A percentile compares a stretch with the other conserved stretches of the same genome.
Evolutionary conservation across 1,284 basidiomycete genomes (phyloP).

Genomic region (Irpex lacteus): DNA sequence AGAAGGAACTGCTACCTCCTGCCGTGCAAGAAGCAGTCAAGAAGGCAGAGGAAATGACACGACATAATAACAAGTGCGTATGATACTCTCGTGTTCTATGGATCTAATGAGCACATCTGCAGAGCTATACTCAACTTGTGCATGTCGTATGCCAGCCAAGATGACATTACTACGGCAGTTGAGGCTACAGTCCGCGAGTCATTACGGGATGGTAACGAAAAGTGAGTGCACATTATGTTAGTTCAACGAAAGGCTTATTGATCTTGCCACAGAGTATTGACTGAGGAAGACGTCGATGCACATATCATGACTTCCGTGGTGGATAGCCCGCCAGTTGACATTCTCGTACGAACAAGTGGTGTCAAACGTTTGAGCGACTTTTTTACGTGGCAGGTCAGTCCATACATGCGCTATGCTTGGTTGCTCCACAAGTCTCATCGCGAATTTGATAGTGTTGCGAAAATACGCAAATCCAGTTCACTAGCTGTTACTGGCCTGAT

Average conservation of each 20-base stretch:
- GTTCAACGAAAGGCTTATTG: no score
- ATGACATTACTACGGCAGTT: slow-evolving; percentile 88
- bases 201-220: slow-evolving; percentile 33
- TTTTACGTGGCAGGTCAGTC: slow-evolving; percentile 86
- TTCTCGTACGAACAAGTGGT: slow-evolving; percentile 90
- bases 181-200: slow-evolving; percentile 53
- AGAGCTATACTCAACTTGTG: slow-evolving; percentile 93
- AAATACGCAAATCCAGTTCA: slow-evolving; percentile 89
- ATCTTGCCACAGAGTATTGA: slow-evolving; percentile 43
- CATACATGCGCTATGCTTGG: no score
- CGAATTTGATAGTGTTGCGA: slow-evolving; percentile 60
- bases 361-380: slow-evolving; percentile 92
- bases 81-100: background rate
- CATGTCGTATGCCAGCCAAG: slow-evolving; percentile 90
- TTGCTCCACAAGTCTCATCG: background rate
- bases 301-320: slow-evolving; percentile 66
- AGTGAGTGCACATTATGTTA: no score
- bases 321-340: slow-evolving; percentile 82
- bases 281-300: slow-evolving; percentile 61
- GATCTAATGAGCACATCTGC: background rate
- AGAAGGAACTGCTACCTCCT: slow-evolving; percentile 72
- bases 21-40: slow-evolving; percentile 70
- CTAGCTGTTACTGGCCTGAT: slow-evolving; percentile 91
- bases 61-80: slow-evolving; percentile 66
- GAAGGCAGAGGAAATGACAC: slow-evolving; percentile 81